Conservation (phyloP, 495 filamentous ascomycete genomes). For the Talaromyces stipitatus region DNA sequence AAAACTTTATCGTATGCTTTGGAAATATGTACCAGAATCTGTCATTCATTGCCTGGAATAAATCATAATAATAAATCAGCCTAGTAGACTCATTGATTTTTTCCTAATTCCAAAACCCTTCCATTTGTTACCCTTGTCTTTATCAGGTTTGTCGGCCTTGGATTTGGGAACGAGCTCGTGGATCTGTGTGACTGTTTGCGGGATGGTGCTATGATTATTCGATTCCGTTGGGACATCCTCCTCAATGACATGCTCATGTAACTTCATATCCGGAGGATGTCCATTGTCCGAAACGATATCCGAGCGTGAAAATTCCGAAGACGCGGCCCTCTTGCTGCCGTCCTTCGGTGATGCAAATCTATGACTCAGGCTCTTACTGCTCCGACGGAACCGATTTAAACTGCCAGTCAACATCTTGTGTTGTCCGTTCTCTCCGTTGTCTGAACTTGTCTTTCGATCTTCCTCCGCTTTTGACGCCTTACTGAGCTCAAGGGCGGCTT, state of each 20-base stretch:
- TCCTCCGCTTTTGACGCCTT: conserved; percentile 44
- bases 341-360: conserved; percentile 31
- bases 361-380: conserved; percentile 55
- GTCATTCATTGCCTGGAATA: background rate
- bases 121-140: conserved; percentile 24
- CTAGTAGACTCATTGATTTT: conserved; percentile 24
- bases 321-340: conserved; percentile 22
- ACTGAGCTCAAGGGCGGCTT: conserved; percentile 51
- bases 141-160: conserved; percentile 14
- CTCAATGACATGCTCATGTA: conserved; percentile 16
- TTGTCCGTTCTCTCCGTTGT: conserved; percentile 28
- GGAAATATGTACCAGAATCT: conserved; percentile 5
- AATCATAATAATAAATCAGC: background rate
- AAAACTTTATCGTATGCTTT: background rate
- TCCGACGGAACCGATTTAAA: conserved; percentile 44
- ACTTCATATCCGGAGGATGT: conserved; percentile 8
- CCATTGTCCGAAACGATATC: conserved; percentile 26
- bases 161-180: conserved; percentile 10
- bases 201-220: background rate
- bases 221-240: conserved; percentile 11
- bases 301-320: conserved; percentile 18
- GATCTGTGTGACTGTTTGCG: conserved; percentile 3
- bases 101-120: conserved; percentile 36
- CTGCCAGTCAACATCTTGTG: conserved; percentile 31
- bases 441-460: conserved; percentile 27